These are phyloP conservation scores for Clarireedia paspali DNA, from an alignment of 2,329 filamentous ascomycete species.

Conservation along the genomic window DNA sequence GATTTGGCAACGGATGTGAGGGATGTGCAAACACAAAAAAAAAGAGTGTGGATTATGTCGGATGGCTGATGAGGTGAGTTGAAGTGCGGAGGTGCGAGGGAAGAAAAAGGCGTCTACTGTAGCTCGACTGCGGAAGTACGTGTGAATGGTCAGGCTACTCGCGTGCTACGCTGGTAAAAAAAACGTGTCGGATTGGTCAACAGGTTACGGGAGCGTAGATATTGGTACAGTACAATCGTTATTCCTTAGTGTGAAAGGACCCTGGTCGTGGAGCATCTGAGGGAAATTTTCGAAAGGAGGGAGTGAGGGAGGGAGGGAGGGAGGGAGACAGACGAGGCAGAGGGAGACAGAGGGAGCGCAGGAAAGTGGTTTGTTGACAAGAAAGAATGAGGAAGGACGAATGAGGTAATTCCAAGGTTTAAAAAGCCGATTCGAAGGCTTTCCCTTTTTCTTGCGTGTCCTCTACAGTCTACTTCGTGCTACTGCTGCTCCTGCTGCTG, in stretches of 20 bases:
- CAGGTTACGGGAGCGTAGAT: neutral
- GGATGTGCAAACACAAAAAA: neutral
- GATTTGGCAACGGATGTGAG: neutral
- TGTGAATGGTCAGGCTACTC: neutral
- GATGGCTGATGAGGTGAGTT: neutral
- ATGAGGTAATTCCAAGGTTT: neutral
- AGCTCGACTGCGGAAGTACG: conserved; percentile 3
- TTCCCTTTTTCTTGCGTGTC: neutral
- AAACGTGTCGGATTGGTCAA: conserved; percentile 8
- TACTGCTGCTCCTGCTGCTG: neutral
- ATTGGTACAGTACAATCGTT: conserved; percentile 1
- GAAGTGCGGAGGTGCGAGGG: conserved; percentile 7
- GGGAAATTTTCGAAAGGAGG: neutral
- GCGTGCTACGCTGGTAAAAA: neutral
- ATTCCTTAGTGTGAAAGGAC: neutral
- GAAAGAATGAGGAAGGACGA: neutral
- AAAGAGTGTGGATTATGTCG: conserved; percentile 6
- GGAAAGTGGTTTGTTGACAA: neutral
- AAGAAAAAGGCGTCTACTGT: neutral
- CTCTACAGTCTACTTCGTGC: neutral
- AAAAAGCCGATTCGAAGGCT: neutral
- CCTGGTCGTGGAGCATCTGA: conserved; percentile 2
- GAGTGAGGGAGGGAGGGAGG: no score
- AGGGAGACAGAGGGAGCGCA: neutral
- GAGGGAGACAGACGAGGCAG: neutral